Conservation (phyloP, 23 red algal genomes). For the Porphyridium purpureum region DNA sequence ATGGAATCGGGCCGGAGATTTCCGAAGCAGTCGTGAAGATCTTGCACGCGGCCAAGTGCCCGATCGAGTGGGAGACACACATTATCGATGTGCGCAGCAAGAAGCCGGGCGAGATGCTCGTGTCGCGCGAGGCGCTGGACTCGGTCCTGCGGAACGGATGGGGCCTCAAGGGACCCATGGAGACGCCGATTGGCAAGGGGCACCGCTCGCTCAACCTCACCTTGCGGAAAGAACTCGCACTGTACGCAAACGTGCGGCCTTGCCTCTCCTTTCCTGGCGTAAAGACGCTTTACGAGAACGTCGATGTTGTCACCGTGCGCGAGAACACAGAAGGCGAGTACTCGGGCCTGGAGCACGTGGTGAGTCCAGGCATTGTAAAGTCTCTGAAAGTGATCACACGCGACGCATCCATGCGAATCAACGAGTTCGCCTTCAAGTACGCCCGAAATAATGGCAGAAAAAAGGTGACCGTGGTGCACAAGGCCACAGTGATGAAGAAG, state of each 20-base stretch:
- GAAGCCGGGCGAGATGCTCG: constrained; percentile 53
- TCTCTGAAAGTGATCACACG: constrained; percentile 83
- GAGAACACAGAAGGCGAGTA: constrained; percentile 99
- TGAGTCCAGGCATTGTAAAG: constrained; percentile 81
- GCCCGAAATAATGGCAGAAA: constrained; percentile 61
- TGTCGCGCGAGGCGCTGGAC: constrained; percentile 57
- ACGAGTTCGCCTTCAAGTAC: constrained; percentile 88
- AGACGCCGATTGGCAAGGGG: constrained; percentile 84
- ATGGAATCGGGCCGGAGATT: constrained; percentile 97
- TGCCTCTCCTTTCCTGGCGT: constrained; percentile 86
- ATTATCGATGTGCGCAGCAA: constrained; percentile 39
- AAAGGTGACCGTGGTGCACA: constrained; percentile 90
- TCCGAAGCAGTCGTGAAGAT: constrained; percentile 53
- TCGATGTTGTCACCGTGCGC: constrained; percentile 91
- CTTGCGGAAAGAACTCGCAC: constrained; percentile 57
- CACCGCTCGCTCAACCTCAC: constrained; percentile 86
- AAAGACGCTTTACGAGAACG: constrained; percentile 70
- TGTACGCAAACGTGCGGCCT: constrained; percentile 93
- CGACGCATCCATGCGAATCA: constrained; percentile 41
- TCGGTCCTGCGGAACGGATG: constrained; percentile 69
- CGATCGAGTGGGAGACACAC: constrained; percentile 75
- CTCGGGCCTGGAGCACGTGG: constrained; percentile 82
- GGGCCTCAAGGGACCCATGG: constrained; percentile 93
- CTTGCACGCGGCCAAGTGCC: constrained; percentile 65
- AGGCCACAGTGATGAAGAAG: constrained; percentile 92